Conservation (phyloP, 2,329 filamentous ascomycete genomes). For the Pleomassaria siparia region DNA sequence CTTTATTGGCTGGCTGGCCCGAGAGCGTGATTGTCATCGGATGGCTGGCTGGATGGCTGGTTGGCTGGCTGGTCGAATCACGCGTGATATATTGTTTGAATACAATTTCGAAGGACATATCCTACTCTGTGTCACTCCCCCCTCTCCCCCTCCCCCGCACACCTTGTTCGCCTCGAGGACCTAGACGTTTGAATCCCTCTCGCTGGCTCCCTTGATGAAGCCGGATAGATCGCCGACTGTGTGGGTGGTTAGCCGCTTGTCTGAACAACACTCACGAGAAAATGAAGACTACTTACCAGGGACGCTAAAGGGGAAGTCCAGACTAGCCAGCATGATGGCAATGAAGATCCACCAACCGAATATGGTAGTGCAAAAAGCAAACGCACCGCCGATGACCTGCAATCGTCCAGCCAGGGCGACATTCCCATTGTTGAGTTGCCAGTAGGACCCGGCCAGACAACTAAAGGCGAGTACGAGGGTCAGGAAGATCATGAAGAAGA, state of each 20-base stretch:
- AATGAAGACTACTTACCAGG: constrained; percentile 38
- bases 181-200: too few relatives aligned
- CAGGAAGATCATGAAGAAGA: constrained; percentile 70
- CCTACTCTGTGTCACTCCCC: too few relatives aligned
- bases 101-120: too few relatives aligned
- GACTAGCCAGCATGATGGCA: constrained; percentile 55
- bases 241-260: constrained; percentile 7
- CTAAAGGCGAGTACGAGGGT: constrained; percentile 61
- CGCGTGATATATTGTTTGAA: too few relatives aligned
- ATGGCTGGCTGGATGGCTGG: too few relatives aligned
- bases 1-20: too few relatives aligned
- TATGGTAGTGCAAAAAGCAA: constrained; percentile 51
- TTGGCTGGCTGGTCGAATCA: too few relatives aligned
- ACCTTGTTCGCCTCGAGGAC: too few relatives aligned
- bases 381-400: constrained; percentile 49
- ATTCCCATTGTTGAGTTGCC: constrained; percentile 53
- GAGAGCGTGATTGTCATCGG: too few relatives aligned
- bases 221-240: constrained; percentile 46
- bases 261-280: not conserved
- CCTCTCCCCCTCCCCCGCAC: too few relatives aligned
- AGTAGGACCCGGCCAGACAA: constrained; percentile 63
- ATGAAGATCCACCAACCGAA: constrained; percentile 57
- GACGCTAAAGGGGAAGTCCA: constrained; percentile 56
- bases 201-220: constrained; percentile 45
- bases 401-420: constrained; percentile 29